Evolutionary conservation across 2,329 filamentous ascomycete genomes (phyloP).

Genomic region (Sporothrix phasma): DNA sequence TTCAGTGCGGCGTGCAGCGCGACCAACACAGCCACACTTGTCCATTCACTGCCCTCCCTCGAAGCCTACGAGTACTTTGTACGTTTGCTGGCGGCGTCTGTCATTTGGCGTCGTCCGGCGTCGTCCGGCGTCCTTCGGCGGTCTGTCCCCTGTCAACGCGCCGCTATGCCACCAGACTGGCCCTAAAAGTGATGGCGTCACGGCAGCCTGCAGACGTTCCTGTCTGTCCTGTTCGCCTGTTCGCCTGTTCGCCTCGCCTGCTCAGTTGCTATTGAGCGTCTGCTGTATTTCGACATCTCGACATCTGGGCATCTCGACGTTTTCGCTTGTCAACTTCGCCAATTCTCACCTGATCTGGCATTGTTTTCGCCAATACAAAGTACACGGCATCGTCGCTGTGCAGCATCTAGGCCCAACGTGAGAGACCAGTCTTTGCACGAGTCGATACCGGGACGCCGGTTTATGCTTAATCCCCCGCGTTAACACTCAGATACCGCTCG

Average conservation of each 20-base stretch:
- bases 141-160: not conserved
- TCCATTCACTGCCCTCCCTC: not conserved
- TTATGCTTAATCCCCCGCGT: too few relatives aligned
- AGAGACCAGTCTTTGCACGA: too few relatives aligned
- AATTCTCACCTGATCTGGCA: not conserved
- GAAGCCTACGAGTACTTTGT: not conserved
- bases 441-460: too few relatives aligned
- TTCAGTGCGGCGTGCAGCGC: not conserved
- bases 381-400: not conserved
- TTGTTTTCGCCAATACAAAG: not conserved
- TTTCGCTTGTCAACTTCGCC: not conserved
- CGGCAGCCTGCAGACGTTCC: constrained; percentile 2
- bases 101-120: not conserved
- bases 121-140: not conserved
- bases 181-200: constrained; percentile 9
- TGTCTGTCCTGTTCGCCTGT: not conserved
- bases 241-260: not conserved
- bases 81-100: too few relatives aligned
- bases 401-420: not conserved
- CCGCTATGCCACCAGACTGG: not conserved
- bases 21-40: constrained; percentile 5
- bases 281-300: not conserved
- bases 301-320: not conserved
- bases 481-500: too few relatives aligned
- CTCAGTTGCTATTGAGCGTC: not conserved